These are phyloP conservation scores for Cyclotella atomus DNA, from an alignment of 108 stramenopile genomes.

Conservation along the genomic window DNA sequence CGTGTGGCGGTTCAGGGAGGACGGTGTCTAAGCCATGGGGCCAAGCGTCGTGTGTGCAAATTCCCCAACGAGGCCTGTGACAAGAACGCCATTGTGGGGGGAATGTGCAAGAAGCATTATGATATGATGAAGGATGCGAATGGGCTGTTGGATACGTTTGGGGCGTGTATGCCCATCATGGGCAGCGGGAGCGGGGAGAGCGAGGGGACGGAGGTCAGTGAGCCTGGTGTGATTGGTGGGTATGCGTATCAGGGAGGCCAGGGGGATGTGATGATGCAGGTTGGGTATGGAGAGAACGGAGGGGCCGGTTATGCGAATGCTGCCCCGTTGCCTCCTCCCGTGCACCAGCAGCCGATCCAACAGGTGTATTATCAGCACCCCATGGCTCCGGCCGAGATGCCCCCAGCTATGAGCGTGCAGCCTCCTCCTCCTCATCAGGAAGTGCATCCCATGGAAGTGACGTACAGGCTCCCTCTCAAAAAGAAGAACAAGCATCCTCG, in stretches of 20 bases:
- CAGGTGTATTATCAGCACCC: not conserved
- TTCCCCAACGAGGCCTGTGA: constrained; percentile 33
- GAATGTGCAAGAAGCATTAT: constrained; percentile 59
- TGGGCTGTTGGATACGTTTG: constrained; percentile 28
- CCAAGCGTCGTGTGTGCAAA: constrained; percentile 30
- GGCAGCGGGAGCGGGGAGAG: constrained; percentile 4
- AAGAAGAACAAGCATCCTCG: constrained; percentile 26
- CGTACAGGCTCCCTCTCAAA: not conserved
- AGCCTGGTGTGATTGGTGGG: not conserved
- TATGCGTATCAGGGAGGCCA: not conserved
- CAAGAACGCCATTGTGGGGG: constrained; percentile 53
- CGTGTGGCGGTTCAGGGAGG: constrained; percentile 52
- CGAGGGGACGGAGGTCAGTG: constrained; percentile 8
- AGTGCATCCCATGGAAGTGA: not conserved
- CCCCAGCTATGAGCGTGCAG: not conserved
- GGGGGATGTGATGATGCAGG: not conserved
- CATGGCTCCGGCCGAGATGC: not conserved
- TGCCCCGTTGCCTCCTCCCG: no score
- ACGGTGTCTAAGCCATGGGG: constrained; percentile 43
- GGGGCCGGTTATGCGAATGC: no score
- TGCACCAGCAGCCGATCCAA: no score
- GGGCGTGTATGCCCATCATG: constrained; percentile 9
- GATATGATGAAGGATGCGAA: constrained; percentile 43
- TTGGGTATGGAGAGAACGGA: not conserved
- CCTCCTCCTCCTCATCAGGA: not conserved